Evolutionary conservation across 768 basidiomycete genomes (phyloP), one percentile per base, ranked within the genome.

Genomic region (Mycena metata): DNA sequence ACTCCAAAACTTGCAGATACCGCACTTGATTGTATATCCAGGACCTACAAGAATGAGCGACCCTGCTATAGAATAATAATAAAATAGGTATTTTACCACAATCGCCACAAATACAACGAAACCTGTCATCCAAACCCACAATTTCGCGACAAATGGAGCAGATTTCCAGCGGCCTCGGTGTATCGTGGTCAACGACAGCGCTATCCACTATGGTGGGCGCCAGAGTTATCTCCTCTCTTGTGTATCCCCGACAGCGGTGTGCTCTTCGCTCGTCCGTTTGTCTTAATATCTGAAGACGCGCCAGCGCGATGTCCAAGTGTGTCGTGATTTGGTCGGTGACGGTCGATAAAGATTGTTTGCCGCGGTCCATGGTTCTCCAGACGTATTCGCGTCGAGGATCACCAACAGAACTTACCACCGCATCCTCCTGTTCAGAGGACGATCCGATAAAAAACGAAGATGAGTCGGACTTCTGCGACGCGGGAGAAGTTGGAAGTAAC

Each of bases 371-470:
- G 11, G 50, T 19, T 16, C 26, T 26, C 50, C 50, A 51, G 0
- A 51, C 50, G 30, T 51, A 51, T 51, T 51, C 50, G 1, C 50
- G 50, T 33, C 50, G 50, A 30, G 50, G 50, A 30, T 15, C 13
- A 15, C 17, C 50, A 51, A 15, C 15, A 51, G 6, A 30, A 16
- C 26, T 10, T 39, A 10, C n/a, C n/a, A n/a, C n/a, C n/a, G n/a
- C 3, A 39, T 39, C 50, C 23, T 30, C 30, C 16, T 19, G 26
- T 33, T 8, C 5, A 0, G 39, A 39, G 4, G 15, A 4, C 11
- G 39, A 2, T 3, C 15, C 11, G 39, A 10, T 39, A 39, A 10
- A 39, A 4, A 39, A 39, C 10, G 9, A 39, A 39, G 39, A 15
- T 2, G 39, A 39, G 15, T 15, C 39, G 39, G 39, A 39, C 9